Evolutionary conservation across 371 early-diverging fungal genomes (phyloP).

Genomic region (Syncephalastrum monosporum): DNA sequence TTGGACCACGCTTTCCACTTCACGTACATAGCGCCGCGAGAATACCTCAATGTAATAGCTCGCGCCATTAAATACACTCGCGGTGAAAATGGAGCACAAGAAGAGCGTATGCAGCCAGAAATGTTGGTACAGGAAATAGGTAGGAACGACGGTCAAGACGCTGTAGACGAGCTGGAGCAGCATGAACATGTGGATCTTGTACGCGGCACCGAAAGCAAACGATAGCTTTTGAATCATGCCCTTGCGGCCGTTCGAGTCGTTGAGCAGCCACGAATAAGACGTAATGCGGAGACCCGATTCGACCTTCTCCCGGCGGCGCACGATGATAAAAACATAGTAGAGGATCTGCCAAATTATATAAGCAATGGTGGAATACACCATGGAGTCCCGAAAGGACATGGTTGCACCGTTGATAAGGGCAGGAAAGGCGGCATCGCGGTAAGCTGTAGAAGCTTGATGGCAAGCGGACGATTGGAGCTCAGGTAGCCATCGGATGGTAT

Average conservation of each 20-base stretch:
- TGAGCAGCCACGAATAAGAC: slow-evolving; percentile 68
- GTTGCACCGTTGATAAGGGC: slow-evolving; percentile 30
- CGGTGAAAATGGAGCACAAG: slow-evolving; percentile 54
- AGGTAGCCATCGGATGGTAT: slow-evolving; percentile 64
- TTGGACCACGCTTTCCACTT: slow-evolving; percentile 42
- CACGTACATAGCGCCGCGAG: slow-evolving; percentile 56
- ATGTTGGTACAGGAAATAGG: slow-evolving; percentile 41
- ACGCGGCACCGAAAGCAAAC: slow-evolving; percentile 50
- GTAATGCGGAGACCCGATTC: slow-evolving; percentile 61
- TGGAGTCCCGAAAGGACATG: slow-evolving; percentile 35
- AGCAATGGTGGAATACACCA: slow-evolving; percentile 50
- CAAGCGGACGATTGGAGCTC: slow-evolving; percentile 24
- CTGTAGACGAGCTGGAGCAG: slow-evolving; percentile 63
- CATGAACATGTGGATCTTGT: slow-evolving; percentile 67
- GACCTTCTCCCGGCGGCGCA: slow-evolving; percentile 62
- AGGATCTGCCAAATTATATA: slow-evolving; percentile 70
- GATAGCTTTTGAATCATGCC: slow-evolving; percentile 52
- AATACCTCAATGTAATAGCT: slow-evolving; percentile 76
- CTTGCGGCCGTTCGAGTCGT: slow-evolving; percentile 44
- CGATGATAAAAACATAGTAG: slow-evolving; percentile 67
- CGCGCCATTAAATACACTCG: slow-evolving; percentile 72
- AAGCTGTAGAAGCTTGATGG: slow-evolving; percentile 17
- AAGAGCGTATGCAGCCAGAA: slow-evolving; percentile 60
- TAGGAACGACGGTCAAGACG: slow-evolving; percentile 44
- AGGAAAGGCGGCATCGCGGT: slow-evolving; percentile 43